phyloP scores from a whole-genome alignment of 2,329 filamentous ascomycete genomes.

The Aspergillus luchuensis region DNA sequence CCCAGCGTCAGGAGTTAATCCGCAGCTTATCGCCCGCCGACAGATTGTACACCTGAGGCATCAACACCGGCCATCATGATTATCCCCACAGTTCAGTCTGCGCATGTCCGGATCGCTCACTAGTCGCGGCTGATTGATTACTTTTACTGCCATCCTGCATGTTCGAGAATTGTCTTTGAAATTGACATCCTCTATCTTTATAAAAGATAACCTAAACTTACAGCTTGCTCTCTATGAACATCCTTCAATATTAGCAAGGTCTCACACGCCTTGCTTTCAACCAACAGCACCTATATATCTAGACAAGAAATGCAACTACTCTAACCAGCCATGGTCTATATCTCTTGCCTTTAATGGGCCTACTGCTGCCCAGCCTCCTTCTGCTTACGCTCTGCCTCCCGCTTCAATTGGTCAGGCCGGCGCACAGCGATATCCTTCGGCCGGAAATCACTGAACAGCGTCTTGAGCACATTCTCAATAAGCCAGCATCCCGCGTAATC shows the following conservation, averaged over 20 bases:
- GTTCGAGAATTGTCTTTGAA: neutral
- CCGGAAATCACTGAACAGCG: conserved; percentile 82
- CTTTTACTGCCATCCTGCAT: no score
- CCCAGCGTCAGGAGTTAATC: conserved; percentile 16
- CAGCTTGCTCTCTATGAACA: conserved; percentile 3
- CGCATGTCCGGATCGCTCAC: neutral
- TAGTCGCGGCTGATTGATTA: no score
- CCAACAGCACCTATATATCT: conserved; percentile 9
- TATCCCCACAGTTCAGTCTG: neutral
- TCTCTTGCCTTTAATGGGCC: conserved; percentile 33
- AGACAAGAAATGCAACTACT: conserved; percentile 2
- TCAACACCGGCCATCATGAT: neutral
- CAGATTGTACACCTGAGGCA: conserved; percentile 16
- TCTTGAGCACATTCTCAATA: conserved; percentile 85
- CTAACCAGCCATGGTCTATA: conserved; percentile 25
- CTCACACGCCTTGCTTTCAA: conserved; percentile 1
- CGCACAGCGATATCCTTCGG: conserved; percentile 91
- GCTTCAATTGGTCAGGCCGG: conserved; percentile 79
- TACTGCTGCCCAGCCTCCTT: conserved; percentile 54
- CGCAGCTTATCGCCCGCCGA: conserved; percentile 10
- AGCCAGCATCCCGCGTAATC: conserved; percentile 86
- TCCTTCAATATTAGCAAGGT: conserved; percentile 1
- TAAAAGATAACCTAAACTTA: neutral
- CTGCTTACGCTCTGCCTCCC: conserved; percentile 70
- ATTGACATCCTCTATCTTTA: neutral